Conservation (phyloP, 2,329 filamentous ascomycete species). For the Nigrograna mackinnonii region DNA sequence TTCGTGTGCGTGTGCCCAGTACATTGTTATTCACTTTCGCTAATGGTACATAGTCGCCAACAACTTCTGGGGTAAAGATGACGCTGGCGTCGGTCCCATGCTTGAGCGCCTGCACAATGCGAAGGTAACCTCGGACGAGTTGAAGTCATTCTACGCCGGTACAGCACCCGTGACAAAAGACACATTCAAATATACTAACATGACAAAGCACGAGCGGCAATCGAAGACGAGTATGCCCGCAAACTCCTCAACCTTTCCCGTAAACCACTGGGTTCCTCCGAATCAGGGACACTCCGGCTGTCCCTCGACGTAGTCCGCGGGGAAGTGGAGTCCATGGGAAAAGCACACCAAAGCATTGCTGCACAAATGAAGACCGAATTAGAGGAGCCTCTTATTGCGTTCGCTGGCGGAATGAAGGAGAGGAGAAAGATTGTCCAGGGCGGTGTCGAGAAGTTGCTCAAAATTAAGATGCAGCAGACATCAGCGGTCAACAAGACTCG, state of each 20-base stretch:
- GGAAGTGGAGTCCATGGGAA: conserved; percentile 91
- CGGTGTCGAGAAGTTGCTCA: conserved; percentile 91
- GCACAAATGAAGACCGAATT: conserved; percentile 94
- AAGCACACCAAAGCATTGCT: conserved; percentile 88
- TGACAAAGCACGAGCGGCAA: conserved; percentile 74
- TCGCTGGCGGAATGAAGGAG: conserved; percentile 94
- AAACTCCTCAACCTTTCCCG: conserved; percentile 85
- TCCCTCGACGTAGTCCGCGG: conserved; percentile 87
- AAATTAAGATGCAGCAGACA: conserved; percentile 91
- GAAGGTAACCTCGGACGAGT: conserved; percentile 92
- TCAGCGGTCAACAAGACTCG: conserved; percentile 91
- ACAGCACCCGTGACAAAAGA: conserved; percentile 29
- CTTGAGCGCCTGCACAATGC: conserved; percentile 93
- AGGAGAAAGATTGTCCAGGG: conserved; percentile 93
- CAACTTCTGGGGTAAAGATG: conserved; percentile 99
- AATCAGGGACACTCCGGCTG: conserved; percentile 78
- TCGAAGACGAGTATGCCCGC: conserved; percentile 94
- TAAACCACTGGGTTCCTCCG: conserved; percentile 86
- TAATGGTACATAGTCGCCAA: conserved; percentile 76
- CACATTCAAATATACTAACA: conserved; percentile 8
- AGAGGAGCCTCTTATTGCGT: conserved; percentile 89
- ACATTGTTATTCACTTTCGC: conserved; percentile 13
- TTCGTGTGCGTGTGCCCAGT: conserved; percentile 57
- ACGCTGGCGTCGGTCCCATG: conserved; percentile 89
- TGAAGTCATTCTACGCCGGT: conserved; percentile 89